A percentile compares a stretch with the other conserved stretches of the same genome.
These are phyloP conservation scores for Rhodotorula sp. DNA, from an alignment of 1,284 basidiomycete genomes.

Conservation along the genomic window DNA sequence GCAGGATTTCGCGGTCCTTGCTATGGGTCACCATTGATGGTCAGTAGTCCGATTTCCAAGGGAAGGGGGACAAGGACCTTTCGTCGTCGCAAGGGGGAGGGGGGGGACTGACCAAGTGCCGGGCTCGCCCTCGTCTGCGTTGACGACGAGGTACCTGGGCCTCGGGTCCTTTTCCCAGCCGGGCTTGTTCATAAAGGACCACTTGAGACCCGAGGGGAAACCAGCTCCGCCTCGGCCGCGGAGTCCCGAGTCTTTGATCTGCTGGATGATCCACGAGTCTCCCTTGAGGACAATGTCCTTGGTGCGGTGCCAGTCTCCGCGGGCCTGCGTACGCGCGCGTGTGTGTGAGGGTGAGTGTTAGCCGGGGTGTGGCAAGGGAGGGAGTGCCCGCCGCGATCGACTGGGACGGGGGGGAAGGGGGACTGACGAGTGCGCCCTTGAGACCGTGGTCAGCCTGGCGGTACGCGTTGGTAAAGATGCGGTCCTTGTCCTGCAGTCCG, in stretches of 20 bases:
- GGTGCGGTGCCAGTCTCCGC: slow-evolving; percentile 97
- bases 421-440: slow-evolving; percentile 74
- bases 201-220: slow-evolving; percentile 95
- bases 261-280: slow-evolving; percentile 93
- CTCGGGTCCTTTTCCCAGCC: slow-evolving; percentile 93
- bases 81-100: not conserved
- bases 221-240: slow-evolving; percentile 96
- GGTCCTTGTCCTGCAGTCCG: slow-evolving; percentile 86
- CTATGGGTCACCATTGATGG: slow-evolving; percentile 1
- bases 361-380: not conserved
- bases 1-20: slow-evolving; percentile 97
- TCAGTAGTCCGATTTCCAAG: not conserved
- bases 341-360: not conserved
- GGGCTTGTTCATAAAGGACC: slow-evolving; percentile 91
- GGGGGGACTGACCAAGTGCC: slow-evolving; percentile 67
- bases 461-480: slow-evolving; percentile 63
- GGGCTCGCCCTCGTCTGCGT: slow-evolving; percentile 98
- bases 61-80: not conserved
- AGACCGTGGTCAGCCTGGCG: slow-evolving; percentile 80
- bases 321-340: slow-evolving; percentile 60
- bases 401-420: not conserved
- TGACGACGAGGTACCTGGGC: slow-evolving; percentile 94
- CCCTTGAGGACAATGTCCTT: slow-evolving; percentile 95
- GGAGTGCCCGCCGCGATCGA: not conserved
- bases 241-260: slow-evolving; percentile 87